Evolutionary conservation across 2,329 filamentous ascomycete genomes (phyloP).

Genomic region (Penicillium thymicola): DNA sequence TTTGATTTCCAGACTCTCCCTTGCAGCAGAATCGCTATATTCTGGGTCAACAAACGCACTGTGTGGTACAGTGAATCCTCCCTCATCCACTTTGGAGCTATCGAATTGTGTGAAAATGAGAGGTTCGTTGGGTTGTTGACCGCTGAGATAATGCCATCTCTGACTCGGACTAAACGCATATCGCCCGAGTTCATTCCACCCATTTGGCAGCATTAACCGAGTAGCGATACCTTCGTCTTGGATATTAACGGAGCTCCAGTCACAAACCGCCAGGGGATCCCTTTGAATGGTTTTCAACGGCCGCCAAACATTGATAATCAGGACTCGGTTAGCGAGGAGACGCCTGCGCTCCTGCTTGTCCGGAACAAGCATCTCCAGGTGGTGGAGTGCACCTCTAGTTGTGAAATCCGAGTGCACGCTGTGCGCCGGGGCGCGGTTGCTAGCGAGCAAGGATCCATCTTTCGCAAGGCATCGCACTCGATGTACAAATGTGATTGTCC

Average conservation of each 20-base stretch:
- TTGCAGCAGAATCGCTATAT: constrained; percentile 36
- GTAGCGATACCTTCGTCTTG: constrained; percentile 9
- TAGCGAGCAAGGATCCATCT: constrained; percentile 24
- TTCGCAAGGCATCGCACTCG: constrained; percentile 51
- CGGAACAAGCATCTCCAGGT: constrained; percentile 3
- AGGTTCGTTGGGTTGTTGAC: constrained; percentile 18
- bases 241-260: constrained; percentile 14
- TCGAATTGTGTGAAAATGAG: constrained; percentile 24
- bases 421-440: constrained; percentile 18
- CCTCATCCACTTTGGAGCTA: constrained; percentile 8
- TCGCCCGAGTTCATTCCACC: constrained; percentile 16
- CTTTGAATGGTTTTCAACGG: constrained; percentile 21
- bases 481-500: constrained; percentile 62
- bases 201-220: constrained; percentile 12
- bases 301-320: constrained; percentile 25
- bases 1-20: constrained; percentile 56
- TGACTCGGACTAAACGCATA: constrained; percentile 14
- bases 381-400: constrained; percentile 14
- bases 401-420: constrained; percentile 15
- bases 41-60: constrained; percentile 50
- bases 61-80: constrained; percentile 42
- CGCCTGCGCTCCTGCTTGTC: constrained; percentile 9
- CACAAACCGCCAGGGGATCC: constrained; percentile 25
- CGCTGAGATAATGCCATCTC: constrained; percentile 17
- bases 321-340: constrained; percentile 9